These are phyloP conservation scores for Ochromonas danica DNA, from an alignment of 108 stramenopile species.

Conservation along the genomic window DNA sequence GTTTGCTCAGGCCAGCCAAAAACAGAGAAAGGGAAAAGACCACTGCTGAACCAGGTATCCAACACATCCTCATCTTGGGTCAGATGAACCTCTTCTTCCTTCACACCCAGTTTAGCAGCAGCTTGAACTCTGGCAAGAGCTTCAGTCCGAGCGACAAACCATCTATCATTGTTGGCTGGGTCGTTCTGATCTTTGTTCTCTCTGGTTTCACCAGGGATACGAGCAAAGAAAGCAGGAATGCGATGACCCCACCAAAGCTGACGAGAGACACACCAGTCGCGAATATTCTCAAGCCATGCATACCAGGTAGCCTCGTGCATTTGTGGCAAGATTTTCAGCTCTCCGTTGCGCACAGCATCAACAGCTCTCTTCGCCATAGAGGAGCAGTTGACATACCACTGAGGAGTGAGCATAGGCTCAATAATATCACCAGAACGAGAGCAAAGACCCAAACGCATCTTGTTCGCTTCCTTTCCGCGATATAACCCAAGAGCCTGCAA, in stretches of 20 bases:
- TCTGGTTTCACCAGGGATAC: slow-evolving; percentile 62
- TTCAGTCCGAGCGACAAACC: slow-evolving; percentile 90
- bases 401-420: slow-evolving; percentile 98
- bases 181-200: slow-evolving; percentile 66
- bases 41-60: slow-evolving; percentile 98
- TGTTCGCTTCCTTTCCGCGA: slow-evolving; percentile 88
- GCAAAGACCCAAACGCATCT: slow-evolving; percentile 94
- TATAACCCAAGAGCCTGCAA: slow-evolving; percentile 87
- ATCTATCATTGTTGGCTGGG: slow-evolving; percentile 80
- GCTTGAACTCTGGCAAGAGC: slow-evolving; percentile 81
- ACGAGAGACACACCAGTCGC: slow-evolving; percentile 95
- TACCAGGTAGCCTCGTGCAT: slow-evolving; percentile 83
- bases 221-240: slow-evolving; percentile 98
- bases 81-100: slow-evolving; percentile 69
- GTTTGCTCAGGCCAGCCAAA: slow-evolving; percentile 96
- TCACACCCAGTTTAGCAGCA: slow-evolving; percentile 69
- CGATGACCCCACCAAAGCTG: slow-evolving; percentile 99
- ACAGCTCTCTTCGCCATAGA: slow-evolving; percentile 86
- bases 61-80: slow-evolving; percentile 95
- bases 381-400: slow-evolving; percentile 94
- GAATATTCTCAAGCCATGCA: slow-evolving; percentile 94
- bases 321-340: slow-evolving; percentile 83
- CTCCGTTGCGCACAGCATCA: slow-evolving; percentile 88
- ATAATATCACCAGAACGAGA: slow-evolving; percentile 95
- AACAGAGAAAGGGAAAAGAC: slow-evolving; percentile 97